Evolutionary conservation across 2,329 filamentous ascomycete species (phyloP).

Genomic region (Rhytidhysteron rufulum): DNA sequence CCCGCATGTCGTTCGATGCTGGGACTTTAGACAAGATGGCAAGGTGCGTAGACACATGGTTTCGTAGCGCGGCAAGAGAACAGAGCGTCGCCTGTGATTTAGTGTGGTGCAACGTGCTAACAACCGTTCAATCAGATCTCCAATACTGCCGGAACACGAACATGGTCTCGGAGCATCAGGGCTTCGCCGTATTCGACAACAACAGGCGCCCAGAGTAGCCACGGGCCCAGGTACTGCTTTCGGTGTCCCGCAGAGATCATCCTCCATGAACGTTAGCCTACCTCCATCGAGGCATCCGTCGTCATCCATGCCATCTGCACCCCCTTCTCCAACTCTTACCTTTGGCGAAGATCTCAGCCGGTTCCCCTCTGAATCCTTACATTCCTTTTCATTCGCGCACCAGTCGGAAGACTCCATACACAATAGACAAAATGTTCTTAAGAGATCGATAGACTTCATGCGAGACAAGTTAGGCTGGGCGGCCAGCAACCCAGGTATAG

Average conservation of each 20-base stretch:
- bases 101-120: too few relatives aligned
- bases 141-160: conserved; percentile 80
- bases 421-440: conserved; percentile 87
- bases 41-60: conserved; percentile 61
- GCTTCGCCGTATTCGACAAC: conserved; percentile 88
- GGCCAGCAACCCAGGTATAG: conserved; percentile 68
- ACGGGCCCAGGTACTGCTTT: conserved; percentile 18
- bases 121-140: conserved; percentile 59
- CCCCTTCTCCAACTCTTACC: conserved; percentile 62
- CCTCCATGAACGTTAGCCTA: conserved; percentile 66
- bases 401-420: conserved; percentile 91
- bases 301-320: conserved; percentile 58
- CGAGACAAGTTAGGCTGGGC: conserved; percentile 84
- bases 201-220: conserved; percentile 64
- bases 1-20: conserved; percentile 75
- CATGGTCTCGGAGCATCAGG: conserved; percentile 82
- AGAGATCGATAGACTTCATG: conserved; percentile 95
- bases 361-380: conserved; percentile 92
- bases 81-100: too few relatives aligned
- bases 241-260: conserved; percentile 56
- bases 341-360: conserved; percentile 85
- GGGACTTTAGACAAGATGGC: conserved; percentile 65
- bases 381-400: conserved; percentile 97
- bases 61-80: too few relatives aligned
- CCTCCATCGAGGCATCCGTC: conserved; percentile 47